Base-by-base conservation (phyloP, 2,329 filamentous ascomycete genomes). In the Pseudogymnoascus sp. region DNA sequence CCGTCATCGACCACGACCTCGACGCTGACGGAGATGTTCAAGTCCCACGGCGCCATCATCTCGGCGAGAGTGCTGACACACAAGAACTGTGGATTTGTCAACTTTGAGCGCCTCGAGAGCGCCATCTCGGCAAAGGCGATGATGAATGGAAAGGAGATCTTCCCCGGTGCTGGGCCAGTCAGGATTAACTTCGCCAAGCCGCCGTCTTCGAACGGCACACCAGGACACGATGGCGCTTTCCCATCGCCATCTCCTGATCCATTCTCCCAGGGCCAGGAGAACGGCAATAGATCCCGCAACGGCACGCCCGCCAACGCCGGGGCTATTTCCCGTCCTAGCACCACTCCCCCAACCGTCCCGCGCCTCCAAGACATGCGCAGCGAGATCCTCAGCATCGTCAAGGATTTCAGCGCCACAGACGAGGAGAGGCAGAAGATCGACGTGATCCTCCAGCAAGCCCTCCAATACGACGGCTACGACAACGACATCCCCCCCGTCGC, bases 71-170 rank as follows among this genome's bases (percentile, higher is more conserved):
- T 99, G 4, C 81, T 99, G 66, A 97, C 95, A 0, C 92, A 99
- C 80, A 99, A 99, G 82, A 97, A 96, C 77, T 99, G 95, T 74
- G 95, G 93, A 2, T 99, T 99, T 70, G 93, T 99, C 73, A 99
- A 99, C 76, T 99, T 96, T 72, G 92, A 97, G 76, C 88, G 86
- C 65, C 78, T 95, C 31, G 93, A 97, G 68, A 96, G 91, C 73
- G 95, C 95, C 63, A 87, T 97, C 40, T 87, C 91, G 65, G 95
- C 95, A 14, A 96, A 93, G 75, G 86, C 86, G 12, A 83, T 87
- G 73, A 87, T 96, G 77, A 97, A 97, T 71, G 92, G 92, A 71
- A 97, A 96, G 76, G 95, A 99, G 75, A 97, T 99, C 66, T 99
- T 99, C 79, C 95, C 95, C 7, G 95, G 95, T 63, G 93, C 93